phyloP scores from a whole-genome alignment of 768 basidiomycete genomes.

The Leccinum disarticulatum region DNA sequence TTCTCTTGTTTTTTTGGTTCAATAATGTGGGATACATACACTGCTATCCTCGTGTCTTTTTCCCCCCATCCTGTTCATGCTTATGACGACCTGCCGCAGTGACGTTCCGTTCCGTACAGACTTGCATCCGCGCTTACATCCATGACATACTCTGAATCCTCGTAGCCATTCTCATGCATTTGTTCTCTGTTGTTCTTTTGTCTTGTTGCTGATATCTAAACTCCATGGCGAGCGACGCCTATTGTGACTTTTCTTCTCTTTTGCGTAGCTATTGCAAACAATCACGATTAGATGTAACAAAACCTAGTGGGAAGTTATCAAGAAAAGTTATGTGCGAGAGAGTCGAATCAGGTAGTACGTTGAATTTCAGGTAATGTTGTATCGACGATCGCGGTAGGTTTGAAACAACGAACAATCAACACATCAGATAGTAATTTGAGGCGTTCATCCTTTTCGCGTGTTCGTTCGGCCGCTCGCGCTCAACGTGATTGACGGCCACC shows the following conservation, averaged over 20 bases:
- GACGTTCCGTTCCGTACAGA: constrained; percentile 28
- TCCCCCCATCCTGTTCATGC: constrained; percentile 1
- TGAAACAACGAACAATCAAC: too few species aligned
- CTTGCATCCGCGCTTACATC: constrained; percentile 18
- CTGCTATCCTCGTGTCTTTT: constrained; percentile 16
- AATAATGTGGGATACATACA: constrained; percentile 20
- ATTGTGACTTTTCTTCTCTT: constrained; percentile 5
- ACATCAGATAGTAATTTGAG: too few species aligned
- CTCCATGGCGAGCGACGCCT: constrained; percentile 1
- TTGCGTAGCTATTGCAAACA: constrained; percentile 10
- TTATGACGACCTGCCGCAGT: constrained; percentile 16
- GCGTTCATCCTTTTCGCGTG: too few species aligned
- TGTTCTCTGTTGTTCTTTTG: constrained; percentile 9
- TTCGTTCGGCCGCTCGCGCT: too few species aligned
- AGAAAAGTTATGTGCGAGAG: too few species aligned
- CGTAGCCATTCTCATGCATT: constrained; percentile 21
- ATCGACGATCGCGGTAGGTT: too few species aligned
- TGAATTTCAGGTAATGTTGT: too few species aligned
- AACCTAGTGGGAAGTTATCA: neutral
- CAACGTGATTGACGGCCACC: too few species aligned
- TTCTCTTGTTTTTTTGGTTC: constrained; percentile 19
- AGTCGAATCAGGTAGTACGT: too few species aligned
- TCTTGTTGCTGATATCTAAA: constrained; percentile 14
- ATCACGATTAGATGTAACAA: neutral
- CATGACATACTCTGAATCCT: constrained; percentile 22